Percentiles rank a stretch among this genome's conserved stretches.
phyloP scores from a whole-genome alignment of 257 asterid genomes.

The Rauvolfia tetraphylla region DNA sequence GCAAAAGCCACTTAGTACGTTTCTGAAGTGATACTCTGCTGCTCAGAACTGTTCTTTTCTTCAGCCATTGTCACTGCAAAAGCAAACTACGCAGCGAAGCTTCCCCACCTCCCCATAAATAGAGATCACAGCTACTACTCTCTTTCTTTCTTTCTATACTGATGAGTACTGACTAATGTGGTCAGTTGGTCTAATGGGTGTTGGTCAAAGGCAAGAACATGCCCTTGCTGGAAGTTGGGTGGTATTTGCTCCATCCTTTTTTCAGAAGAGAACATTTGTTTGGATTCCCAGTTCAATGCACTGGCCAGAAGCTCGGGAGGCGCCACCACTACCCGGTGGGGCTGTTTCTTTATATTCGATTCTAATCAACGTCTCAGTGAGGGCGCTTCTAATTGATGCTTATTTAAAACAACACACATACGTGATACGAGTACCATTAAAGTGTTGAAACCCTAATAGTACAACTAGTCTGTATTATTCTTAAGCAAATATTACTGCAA shows the following conservation, averaged over 20 bases:
- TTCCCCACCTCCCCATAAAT: not conserved
- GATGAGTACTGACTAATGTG: not conserved
- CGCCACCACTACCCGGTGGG: not conserved
- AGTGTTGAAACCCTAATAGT: no score
- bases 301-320: not conserved
- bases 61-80: constrained; percentile 9
- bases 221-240: constrained; percentile 21
- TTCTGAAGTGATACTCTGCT: no score
- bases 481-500: no score
- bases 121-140: not conserved
- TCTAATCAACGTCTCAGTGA: constrained; percentile 29
- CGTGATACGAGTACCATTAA: no score
- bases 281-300: constrained; percentile 9
- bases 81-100: not conserved
- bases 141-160: not conserved
- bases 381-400: constrained; percentile 19
- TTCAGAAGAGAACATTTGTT: constrained; percentile 16
- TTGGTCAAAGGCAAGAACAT: constrained; percentile 23
- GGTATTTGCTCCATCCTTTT: constrained; percentile 14
- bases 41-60: not conserved
- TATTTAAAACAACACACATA: no score
- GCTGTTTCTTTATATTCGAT: constrained; percentile 24
- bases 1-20: no score
- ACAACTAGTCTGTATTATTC: no score
- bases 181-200: constrained; percentile 11